Percentiles rank a stretch among this genome's conserved stretches.
phyloP scores from a whole-genome alignment of 768 basidiomycete genomes.

The Hypholoma fasciculare region DNA sequence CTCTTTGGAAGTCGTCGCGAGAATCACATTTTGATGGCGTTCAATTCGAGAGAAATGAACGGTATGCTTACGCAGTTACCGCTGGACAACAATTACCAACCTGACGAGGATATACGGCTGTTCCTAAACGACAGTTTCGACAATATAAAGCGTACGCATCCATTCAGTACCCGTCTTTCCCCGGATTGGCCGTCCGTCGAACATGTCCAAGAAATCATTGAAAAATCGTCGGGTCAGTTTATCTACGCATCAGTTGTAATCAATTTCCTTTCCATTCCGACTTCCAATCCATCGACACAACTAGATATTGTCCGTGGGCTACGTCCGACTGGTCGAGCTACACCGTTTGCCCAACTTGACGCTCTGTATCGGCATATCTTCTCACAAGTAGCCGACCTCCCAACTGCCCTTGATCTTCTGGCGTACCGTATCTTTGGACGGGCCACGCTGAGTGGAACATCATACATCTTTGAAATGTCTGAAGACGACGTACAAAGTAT shows the following conservation, averaged over 20 bases:
- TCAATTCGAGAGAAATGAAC: background rate
- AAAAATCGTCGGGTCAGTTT: background rate
- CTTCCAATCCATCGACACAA: background rate
- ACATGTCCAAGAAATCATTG: background rate
- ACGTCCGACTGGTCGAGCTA: background rate
- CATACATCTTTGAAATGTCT: background rate
- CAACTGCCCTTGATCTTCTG: background rate
- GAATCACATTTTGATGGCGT: background rate
- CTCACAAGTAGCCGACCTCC: background rate
- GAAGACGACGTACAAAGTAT: background rate
- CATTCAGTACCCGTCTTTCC: background rate
- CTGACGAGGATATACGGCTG: background rate
- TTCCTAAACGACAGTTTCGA: background rate
- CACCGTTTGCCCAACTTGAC: conserved; percentile 11
- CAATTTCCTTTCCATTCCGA: background rate
- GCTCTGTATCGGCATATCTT: conserved; percentile 6
- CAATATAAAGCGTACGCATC: background rate
- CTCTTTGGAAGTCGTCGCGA: background rate
- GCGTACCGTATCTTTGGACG: background rate
- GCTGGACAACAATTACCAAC: background rate
- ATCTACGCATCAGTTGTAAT: background rate
- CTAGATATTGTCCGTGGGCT: conserved; percentile 1
- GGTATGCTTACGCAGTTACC: background rate
- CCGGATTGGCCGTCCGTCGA: background rate
- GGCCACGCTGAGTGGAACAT: background rate